These are phyloP conservation scores for Gloeostereum incarnatum DNA, from an alignment of 768 basidiomycete genomes.

Conservation along the genomic window DNA sequence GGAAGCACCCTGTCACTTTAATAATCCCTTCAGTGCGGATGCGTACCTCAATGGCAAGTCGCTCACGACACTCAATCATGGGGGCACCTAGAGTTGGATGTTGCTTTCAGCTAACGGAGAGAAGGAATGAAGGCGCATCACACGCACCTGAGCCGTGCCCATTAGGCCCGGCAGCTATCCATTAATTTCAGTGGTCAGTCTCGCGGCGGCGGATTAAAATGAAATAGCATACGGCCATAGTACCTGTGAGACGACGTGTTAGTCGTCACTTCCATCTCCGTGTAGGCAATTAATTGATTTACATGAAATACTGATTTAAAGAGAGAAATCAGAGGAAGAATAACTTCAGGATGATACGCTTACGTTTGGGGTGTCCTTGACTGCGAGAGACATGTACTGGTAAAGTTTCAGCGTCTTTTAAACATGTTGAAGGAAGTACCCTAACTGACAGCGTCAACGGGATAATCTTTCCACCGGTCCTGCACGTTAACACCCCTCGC, in stretches of 20 bases:
- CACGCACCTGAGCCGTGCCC: conserved; percentile 16
- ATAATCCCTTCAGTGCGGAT: too few species aligned
- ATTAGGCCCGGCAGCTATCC: conserved; percentile 8
- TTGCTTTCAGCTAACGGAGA: too few species aligned
- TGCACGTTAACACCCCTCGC: conserved; percentile 14
- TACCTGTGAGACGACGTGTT: too few species aligned
- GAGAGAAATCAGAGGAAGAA: neutral
- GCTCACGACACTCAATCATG: conserved; percentile 12
- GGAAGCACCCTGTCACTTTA: conserved; percentile 10
- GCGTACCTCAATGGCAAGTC: too few species aligned
- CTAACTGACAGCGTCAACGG: conserved; percentile 12
- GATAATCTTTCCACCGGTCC: conserved; percentile 14
- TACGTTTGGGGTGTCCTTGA: conserved; percentile 14
- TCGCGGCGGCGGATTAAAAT: neutral
- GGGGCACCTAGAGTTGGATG: too few species aligned
- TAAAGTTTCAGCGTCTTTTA: too few species aligned
- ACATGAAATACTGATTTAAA: conserved; percentile 12
- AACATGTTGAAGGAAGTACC: too few species aligned
- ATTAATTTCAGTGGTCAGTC: neutral
- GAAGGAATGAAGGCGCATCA: too few species aligned
- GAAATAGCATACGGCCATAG: conserved; percentile 11
- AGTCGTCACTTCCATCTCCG: too few species aligned
- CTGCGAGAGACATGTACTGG: conserved; percentile 14
- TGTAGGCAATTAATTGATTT: too few species aligned
- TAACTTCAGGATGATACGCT: neutral